phyloP scores from a whole-genome alignment of 805 yeast species.

The Candida palmyrensis region DNA sequence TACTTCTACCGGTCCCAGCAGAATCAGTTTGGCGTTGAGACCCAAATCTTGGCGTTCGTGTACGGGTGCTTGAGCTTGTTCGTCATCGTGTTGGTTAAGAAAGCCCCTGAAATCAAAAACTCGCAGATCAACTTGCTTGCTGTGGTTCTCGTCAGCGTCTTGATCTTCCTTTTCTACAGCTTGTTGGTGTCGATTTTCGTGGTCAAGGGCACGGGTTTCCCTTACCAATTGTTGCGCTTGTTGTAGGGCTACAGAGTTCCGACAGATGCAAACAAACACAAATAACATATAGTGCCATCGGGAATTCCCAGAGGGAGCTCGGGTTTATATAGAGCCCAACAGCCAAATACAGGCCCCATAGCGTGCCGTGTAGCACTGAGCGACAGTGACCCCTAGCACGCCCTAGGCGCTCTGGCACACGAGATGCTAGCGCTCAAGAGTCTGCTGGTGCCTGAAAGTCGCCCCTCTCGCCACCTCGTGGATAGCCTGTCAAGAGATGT shows the following conservation, averaged over 20 bases:
- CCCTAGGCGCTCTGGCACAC: too few relatives aligned
- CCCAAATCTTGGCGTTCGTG: constrained; percentile 73
- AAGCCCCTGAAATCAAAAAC: constrained; percentile 45
- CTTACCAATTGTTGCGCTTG: constrained; percentile 46
- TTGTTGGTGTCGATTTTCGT: constrained; percentile 61
- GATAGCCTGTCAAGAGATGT: too few relatives aligned
- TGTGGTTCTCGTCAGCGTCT: constrained; percentile 37
- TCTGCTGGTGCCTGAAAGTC: too few relatives aligned
- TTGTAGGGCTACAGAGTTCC: constrained; percentile 5
- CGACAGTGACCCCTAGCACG: too few relatives aligned
- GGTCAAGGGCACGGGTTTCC: constrained; percentile 71
- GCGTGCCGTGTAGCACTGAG: too few relatives aligned
- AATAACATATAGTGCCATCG: background rate
- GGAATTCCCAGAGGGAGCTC: background rate
- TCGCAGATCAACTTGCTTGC: constrained; percentile 45
- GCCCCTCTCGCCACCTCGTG: too few relatives aligned
- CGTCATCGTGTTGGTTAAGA: constrained; percentile 53
- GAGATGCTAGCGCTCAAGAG: too few relatives aligned
- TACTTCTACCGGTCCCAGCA: constrained; percentile 58
- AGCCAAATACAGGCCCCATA: too few relatives aligned
- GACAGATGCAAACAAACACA: background rate
- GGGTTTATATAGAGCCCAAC: too few relatives aligned
- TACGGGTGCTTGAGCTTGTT: constrained; percentile 66
- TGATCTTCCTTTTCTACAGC: constrained; percentile 57
- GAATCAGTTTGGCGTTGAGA: constrained; percentile 79